These are phyloP conservation scores for Epichloe hybrida DNA, from an alignment of 2,329 filamentous ascomycete species.

Conservation along the genomic window DNA sequence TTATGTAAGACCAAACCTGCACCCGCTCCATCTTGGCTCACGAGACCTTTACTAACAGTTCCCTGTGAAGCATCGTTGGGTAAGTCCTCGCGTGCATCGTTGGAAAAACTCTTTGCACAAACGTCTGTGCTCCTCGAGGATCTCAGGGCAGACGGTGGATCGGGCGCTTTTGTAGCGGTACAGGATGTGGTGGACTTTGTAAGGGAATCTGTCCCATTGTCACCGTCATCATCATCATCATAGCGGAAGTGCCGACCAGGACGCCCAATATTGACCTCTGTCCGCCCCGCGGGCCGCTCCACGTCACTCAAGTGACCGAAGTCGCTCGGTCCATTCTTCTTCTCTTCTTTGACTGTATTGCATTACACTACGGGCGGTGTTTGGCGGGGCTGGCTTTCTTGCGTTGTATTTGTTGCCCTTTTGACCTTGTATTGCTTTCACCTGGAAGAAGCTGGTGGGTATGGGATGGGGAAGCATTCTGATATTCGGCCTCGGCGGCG, in stretches of 20 bases:
- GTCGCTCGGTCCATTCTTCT: not conserved
- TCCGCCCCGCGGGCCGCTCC: not conserved
- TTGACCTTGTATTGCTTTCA: not conserved
- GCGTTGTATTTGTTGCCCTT: not conserved
- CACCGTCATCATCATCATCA: not conserved
- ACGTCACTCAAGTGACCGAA: not conserved
- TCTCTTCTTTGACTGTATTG: not conserved
- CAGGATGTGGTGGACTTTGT: slow-evolving; percentile 35
- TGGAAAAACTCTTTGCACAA: slow-evolving; percentile 78
- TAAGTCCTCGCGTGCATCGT: slow-evolving; percentile 71
- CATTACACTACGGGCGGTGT: slow-evolving; percentile 1
- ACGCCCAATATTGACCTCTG: not conserved
- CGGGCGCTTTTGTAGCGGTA: slow-evolving; percentile 66
- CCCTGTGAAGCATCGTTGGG: slow-evolving; percentile 60
- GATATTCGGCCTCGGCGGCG: not conserved
- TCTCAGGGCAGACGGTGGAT: slow-evolving; percentile 63
- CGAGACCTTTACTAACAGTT: not conserved
- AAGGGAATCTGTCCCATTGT: slow-evolving; percentile 11
- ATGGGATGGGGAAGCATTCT: not conserved
- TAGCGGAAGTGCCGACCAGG: not conserved
- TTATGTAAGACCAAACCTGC: slow-evolving; percentile 46
- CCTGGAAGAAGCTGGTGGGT: not conserved
- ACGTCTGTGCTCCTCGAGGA: slow-evolving; percentile 77
- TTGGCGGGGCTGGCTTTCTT: slow-evolving; percentile 4
- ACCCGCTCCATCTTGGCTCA: not conserved